A percentile compares a stretch with the other conserved stretches of the same genome.
Evolutionary conservation across 495 filamentous ascomycete species (phyloP).

Genomic region (Xylaria nigripes): DNA sequence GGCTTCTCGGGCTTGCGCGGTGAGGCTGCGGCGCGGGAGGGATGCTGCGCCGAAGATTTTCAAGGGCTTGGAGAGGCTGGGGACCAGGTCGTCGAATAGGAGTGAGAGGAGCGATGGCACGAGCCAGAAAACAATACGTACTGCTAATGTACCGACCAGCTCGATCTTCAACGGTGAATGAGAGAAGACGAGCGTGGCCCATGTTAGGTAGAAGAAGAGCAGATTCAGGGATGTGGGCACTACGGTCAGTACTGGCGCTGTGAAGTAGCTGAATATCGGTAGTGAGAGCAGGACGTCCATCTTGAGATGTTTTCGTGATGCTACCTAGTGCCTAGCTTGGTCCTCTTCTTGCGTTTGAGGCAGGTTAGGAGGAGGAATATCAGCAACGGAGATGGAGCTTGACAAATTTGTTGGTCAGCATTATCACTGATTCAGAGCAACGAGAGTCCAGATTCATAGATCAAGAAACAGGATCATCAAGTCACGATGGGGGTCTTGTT

Average conservation of each 20-base stretch:
- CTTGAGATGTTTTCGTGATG: too few relatives aligned
- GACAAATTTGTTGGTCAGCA: too few relatives aligned
- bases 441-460: not conserved
- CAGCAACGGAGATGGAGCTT: too few relatives aligned
- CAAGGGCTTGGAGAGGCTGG: conserved; percentile 54
- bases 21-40: conserved; percentile 51
- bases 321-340: too few relatives aligned
- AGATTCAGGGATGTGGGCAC: conserved; percentile 77
- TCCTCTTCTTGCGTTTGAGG: too few relatives aligned
- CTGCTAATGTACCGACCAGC: conserved; percentile 55
- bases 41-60: conserved; percentile 61
- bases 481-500: too few relatives aligned
- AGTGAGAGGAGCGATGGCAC: conserved; percentile 67
- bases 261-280: conserved; percentile 61
- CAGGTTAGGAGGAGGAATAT: too few relatives aligned
- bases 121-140: conserved; percentile 66
- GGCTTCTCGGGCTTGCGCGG: conserved; percentile 31
- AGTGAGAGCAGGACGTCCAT: conserved; percentile 62
- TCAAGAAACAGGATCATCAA: not conserved
- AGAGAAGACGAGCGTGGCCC: conserved; percentile 73
- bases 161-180: conserved; percentile 71
- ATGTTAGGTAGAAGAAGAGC: conserved; percentile 85
- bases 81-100: conserved; percentile 60
- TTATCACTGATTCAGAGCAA: too few relatives aligned
- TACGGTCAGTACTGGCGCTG: conserved; percentile 42